Base-by-base conservation (phyloP, 495 filamentous ascomycete genomes). In the Xylaria telfairii region DNA sequence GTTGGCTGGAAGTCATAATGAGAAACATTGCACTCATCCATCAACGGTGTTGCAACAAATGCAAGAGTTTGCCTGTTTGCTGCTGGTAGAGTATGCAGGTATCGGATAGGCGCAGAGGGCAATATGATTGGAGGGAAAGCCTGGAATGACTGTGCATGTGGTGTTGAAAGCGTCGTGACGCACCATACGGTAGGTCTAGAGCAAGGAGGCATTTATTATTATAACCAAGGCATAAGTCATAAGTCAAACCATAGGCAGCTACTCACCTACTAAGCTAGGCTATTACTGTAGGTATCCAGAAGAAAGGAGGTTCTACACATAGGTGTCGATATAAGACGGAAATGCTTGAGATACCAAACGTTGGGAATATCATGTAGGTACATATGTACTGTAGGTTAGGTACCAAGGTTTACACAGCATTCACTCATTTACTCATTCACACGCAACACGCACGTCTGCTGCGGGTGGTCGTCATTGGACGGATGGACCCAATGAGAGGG, bases 391-490 rank as follows among this genome's bases (percentile, higher is more conserved):
- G n/a, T n/a, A 59, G 32, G 30, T 59, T 59, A 59, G 54, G 54
- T 59, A 21, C 54, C 30, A 3, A 59, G 28, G 46, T 17, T 49
- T 49, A 49, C 46, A 15, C 46, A 49, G 46, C 46, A 49, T 30
- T 28, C 4, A 28, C 8, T 10, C 47, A 24, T n/a, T 24, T n/a
- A 24, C 47, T 10, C 28, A 37, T 9, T 17, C 28, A 3, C 2
- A 37, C 56, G 19, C 19, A 21, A 13, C 17, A 4, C 26, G 34
- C 34, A 37, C 34, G 34, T 37, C 34, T n/a, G 34, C 46, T 66
- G 32, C 47, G n/a, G 49, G 64, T 49, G 47, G 47, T 68, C 56
- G 24, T 69, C 67, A 69, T 60, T 69, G 46, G 46, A 24, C 46
- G 46, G 57, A 34, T 59, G 56, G 56, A 59, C 7, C 30, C 56